Evolutionary conservation across 352 stramenopile genomes (phyloP), one percentile per base, ranked within the genome.

Genomic region (Phytophthora syringae): DNA sequence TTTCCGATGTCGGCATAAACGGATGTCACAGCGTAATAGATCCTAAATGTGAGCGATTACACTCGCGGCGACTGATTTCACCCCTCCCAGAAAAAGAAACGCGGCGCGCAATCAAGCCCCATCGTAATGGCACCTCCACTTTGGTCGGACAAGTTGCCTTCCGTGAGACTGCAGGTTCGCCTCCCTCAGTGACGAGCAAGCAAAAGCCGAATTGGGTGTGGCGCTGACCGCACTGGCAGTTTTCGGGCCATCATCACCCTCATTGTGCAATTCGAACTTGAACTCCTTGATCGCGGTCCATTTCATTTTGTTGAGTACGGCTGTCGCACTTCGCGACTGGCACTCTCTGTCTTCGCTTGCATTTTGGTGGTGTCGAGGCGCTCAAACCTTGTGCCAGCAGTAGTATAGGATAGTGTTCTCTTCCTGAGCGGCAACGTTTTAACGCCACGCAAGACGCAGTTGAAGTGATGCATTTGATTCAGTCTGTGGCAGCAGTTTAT

Each of bases 251-350:
- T 55, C n/a, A 44, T 50, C 49, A 39, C 28, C 43, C 36, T 20
- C 48, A 67, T 62, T 18, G 11, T 34, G 52, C 57, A 76, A 72
- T 37, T 66, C 27, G 52, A 55, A 37, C 24, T 37, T 64, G 24
- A 39, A 4, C 11, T 36, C n/a, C 20, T 28, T 50, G 45, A 42
- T 48, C 45, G 47, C 42, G 47, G 54, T 60, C 37, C 50, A 42
- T 39, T 51, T 67, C 43, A 36, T 52, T 24, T 48, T 42, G 47
- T 51, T 57, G 45, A 30, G 39, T 55, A 44, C 49, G 53, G 61
- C 39, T 70, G 62, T 60, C 54, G 47, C 54, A 56, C 22, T 34
- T 11, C 58, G 25, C 42, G 51, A 52, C 24, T 51, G 20, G 25
- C 34, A 57, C 25, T 56, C 36, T 57, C 34, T 64, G 47, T 22